Evolutionary conservation across 140 eudicot genomes (phyloP).

Genomic region (Flaveria floridana): DNA sequence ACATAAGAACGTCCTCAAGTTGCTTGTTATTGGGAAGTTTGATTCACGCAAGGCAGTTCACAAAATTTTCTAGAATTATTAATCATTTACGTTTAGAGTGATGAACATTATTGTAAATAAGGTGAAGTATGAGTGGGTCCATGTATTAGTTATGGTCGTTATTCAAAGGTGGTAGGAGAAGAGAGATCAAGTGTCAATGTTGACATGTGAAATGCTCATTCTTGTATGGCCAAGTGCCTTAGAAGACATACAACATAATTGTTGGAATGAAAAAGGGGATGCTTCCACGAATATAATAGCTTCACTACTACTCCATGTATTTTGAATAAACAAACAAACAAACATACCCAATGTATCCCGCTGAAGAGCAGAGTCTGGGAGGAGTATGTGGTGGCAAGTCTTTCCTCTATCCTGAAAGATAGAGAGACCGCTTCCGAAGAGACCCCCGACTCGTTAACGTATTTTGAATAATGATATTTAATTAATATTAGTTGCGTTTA

Average conservation of each 20-base stretch:
- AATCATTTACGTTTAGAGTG: neutral
- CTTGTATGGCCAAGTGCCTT: slow-evolving; percentile 28
- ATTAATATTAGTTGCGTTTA: slow-evolving; percentile 7
- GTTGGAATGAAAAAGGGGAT: neutral
- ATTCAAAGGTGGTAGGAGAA: slow-evolving; percentile 23
- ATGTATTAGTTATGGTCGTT: slow-evolving; percentile 25
- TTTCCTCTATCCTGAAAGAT: no score
- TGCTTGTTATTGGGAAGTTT: neutral
- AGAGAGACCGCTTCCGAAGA: no score
- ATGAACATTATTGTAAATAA: slow-evolving; percentile 4
- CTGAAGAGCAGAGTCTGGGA: no score
- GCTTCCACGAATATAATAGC: slow-evolving; percentile 22
- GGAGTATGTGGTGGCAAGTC: no score
- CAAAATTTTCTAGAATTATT: neutral
- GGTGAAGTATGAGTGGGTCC: slow-evolving; percentile 26
- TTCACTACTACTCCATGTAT: slow-evolving; percentile 16
- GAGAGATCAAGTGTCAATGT: slow-evolving; percentile 34
- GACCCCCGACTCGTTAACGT: no score
- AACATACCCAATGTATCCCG: no score
- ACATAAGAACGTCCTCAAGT: neutral
- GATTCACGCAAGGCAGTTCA: neutral
- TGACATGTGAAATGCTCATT: slow-evolving; percentile 39
- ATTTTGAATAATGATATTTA: slow-evolving; percentile 1
- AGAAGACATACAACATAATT: slow-evolving; percentile 13
- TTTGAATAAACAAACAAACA: no score